Base-by-base conservation (phyloP, 768 basidiomycete genomes). In the Hygrophorus pudorinus region DNA sequence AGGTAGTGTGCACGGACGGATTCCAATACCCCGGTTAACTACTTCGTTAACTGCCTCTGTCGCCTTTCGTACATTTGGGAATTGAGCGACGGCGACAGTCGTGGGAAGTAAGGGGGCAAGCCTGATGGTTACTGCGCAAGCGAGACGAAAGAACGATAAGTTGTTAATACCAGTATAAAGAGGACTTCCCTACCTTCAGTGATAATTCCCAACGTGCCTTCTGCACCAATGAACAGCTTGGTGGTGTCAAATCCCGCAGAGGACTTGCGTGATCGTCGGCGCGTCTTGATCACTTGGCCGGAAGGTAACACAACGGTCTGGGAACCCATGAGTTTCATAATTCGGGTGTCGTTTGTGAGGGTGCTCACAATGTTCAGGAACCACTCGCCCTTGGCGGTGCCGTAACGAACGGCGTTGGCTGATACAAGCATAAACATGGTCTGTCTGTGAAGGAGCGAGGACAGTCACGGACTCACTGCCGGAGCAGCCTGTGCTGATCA, bases 201-300 rank as follows among this genome's bases (percentile, higher is more conserved):
- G 13, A 96, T 73, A 41, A 96, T 88, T 1, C 92, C 92, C 17
- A 94, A 66, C 0, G 90, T 85, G 2, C 75, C 75, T 52, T 75
- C 73, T 0, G 87, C 87, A 17, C 90, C 90, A 39, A 92, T 83
- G 60, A 93, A 91, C 5, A 91, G 54, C 47, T 91, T 91, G 0
- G 86, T 90, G 1, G 72, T 63, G 54, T 94, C 91, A 48, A 85
- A 91, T 1, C 92, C 91, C 0, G 90, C 87, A 0, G 89, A 82
- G 0, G 84, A 89, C 57, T 96, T 94, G 28, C 89, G 67, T 2
- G 85, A 71, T 20, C 85, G 69, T 17, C 71, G 65, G 2, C 90
- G 77, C 1, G 92, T 96, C 56, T 92, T 92, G 57, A 96, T 92
- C 10, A 94, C 81, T 56, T 90, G 77, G 1, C 92, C 92, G 4